Evolutionary conservation across 73 alveolate species (phyloP).

Genomic region (Paramecium sexaurelia): DNA sequence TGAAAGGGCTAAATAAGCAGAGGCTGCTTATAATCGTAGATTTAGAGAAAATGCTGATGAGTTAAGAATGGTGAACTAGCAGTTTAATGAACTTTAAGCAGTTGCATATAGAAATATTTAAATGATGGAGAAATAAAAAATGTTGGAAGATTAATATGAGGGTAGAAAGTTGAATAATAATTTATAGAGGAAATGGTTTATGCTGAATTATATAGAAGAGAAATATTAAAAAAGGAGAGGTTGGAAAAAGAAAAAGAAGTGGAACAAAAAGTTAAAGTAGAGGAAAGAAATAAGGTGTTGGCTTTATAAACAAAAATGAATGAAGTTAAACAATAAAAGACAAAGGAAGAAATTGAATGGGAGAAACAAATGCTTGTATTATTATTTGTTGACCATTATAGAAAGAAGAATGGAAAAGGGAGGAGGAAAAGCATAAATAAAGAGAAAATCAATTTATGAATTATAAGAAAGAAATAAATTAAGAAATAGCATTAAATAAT

Average conservation of each 20-base stretch:
- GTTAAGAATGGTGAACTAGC: slow-evolving; percentile 37
- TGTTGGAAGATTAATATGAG: slow-evolving; percentile 55
- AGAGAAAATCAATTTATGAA: neutral
- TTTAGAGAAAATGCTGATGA: slow-evolving; percentile 64
- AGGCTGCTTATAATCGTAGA: slow-evolving; percentile 1
- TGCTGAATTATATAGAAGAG: slow-evolving; percentile 62
- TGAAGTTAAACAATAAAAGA: neutral
- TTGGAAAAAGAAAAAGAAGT: slow-evolving; percentile 48
- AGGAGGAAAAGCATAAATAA: slow-evolving; percentile 61
- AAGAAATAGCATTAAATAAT: slow-evolving; percentile 35
- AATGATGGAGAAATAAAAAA: slow-evolving; percentile 61
- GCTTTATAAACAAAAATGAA: slow-evolving; percentile 21
- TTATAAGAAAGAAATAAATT: neutral
- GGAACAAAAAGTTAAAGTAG: slow-evolving; percentile 23
- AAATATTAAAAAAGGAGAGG: slow-evolving; percentile 51
- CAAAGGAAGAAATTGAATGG: slow-evolving; percentile 8
- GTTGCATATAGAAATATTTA: slow-evolving; percentile 54
- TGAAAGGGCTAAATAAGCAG: slow-evolving; percentile 40
- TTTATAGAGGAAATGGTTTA: slow-evolving; percentile 67
- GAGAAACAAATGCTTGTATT: slow-evolving; percentile 36
- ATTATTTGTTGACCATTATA: neutral
- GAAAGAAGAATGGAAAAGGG: slow-evolving; percentile 65
- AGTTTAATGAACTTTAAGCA: slow-evolving; percentile 59
- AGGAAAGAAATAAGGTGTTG: slow-evolving; percentile 57
- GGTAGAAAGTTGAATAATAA: neutral